Conservation (phyloP, 148 eudicot species). For the Fagopyrum homotropicum region DNA sequence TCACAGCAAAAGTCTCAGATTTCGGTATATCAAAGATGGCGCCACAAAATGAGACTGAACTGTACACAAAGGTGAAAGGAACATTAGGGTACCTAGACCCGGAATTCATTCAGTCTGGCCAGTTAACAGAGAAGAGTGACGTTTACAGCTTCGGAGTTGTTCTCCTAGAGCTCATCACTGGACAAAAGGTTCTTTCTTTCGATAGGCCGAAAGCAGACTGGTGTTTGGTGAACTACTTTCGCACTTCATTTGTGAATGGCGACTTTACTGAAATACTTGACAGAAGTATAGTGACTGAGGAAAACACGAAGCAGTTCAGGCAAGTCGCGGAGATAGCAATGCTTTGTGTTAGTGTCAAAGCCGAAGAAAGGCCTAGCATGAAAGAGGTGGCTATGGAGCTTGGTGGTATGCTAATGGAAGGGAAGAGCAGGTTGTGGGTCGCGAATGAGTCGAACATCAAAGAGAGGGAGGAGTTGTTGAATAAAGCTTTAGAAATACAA, state of each 20-base stretch:
- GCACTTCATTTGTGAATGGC: not conserved
- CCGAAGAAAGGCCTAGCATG: conserved; percentile 17
- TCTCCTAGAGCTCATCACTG: not conserved
- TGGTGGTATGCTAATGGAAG: not conserved
- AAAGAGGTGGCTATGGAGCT: conserved; percentile 17
- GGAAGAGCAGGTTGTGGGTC: not conserved
- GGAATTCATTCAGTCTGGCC: conserved; percentile 12
- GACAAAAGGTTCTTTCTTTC: not conserved
- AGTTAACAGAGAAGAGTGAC: conserved; percentile 11
- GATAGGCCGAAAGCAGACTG: not conserved
- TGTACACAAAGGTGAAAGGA: conserved; percentile 14
- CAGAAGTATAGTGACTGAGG: not conserved
- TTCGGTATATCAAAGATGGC: conserved; percentile 11
- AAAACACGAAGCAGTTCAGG: not conserved
- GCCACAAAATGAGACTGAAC: conserved; percentile 1
- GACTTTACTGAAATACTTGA: not conserved
- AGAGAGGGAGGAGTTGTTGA: conserved; percentile 8
- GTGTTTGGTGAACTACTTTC: not conserved
- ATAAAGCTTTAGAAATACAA: not conserved
- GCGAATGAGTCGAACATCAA: not conserved
- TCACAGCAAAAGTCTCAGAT: conserved; percentile 10
- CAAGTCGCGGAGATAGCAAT: conserved; percentile 11
- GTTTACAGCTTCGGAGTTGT: conserved; percentile 19
- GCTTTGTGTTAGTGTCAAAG: conserved; percentile 11
- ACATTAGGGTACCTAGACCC: conserved; percentile 18